Evolutionary conservation across 208 protist genomes (phyloP), one percentile per base, ranked within the genome.

Genomic region (Naegleria gruberi): DNA sequence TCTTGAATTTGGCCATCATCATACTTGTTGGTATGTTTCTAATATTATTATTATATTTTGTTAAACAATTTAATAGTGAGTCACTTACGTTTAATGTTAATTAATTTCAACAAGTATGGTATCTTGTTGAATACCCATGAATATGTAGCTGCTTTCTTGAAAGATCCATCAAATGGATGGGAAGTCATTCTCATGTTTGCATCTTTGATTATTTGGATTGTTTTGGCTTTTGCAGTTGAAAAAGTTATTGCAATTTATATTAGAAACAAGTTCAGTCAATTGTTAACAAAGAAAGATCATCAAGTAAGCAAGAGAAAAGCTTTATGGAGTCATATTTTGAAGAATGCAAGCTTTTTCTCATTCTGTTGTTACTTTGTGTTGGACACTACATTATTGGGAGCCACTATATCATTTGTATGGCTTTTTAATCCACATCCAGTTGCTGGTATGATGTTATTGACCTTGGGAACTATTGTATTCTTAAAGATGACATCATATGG

Each of bases 401-500:
- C 40, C 40, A 37, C 26, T 41, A 41, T 87, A 8, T 1, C 26
- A 8, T 74, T 51, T 89, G 41, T 89, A n/a, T 44, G 41, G 37
- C 5, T 51, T 74, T 45, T 23, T 81, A 43, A 47, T 17, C 41
- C 46, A 15, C 42, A 90, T 42, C 45, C 43, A 17, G 44, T 90
- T 1, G 44, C 74, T 17, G 86, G 42, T 34, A 77, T 55, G 40
- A 82, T 89, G 10, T 82, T 45, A 19, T 87, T 40, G 15, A 37
- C 26, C 30, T 40, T 77, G 4, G 12, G 40, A 47, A 91, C 55
- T 8, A 91, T 91, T 57, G 37, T 91, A 23, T 91, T 91, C 83
- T 34, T 91, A 10, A 91, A 91, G 30, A 57, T 91, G 12, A 82
- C 42, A 37, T 91, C 90, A 3, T 91, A 91, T 55, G 45, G 23